Evolutionary conservation across 352 stramenopile species (phyloP).

Genomic region (Phytophthora pinifolia): DNA sequence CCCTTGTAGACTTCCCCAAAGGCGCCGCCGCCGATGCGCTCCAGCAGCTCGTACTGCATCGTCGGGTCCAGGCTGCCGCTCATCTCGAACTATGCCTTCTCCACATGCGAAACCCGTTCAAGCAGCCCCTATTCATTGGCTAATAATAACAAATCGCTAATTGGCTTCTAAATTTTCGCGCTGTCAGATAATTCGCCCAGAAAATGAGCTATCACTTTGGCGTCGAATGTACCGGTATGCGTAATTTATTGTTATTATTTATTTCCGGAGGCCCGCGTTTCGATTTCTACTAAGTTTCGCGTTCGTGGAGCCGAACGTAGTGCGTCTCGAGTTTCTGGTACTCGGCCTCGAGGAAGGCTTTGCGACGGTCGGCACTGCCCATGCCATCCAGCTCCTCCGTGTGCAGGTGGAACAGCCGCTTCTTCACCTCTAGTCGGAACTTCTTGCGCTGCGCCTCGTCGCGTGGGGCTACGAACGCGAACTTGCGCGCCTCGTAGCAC

Average conservation of each 20-base stretch:
- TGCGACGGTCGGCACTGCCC: constrained; percentile 63
- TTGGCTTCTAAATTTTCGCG: no score
- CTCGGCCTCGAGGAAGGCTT: constrained; percentile 76
- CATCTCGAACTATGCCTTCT: constrained; percentile 23
- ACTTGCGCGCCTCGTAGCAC: constrained; percentile 79
- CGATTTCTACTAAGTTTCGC: no score
- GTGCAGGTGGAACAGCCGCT: constrained; percentile 69
- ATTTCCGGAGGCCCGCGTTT: no score
- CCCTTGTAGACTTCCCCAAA: constrained; percentile 85
- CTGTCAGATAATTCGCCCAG: no score
- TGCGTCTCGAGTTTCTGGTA: constrained; percentile 52
- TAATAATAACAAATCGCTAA: no score
- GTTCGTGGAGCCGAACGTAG: constrained; percentile 45
- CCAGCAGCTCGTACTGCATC: constrained; percentile 73
- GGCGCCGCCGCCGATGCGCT: constrained; percentile 79
- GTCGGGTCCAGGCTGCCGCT: constrained; percentile 51
- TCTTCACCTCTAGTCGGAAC: constrained; percentile 82
- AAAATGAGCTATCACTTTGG: no score
- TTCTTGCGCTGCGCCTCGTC: constrained; percentile 62
- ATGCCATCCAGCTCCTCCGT: constrained; percentile 76
- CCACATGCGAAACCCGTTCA: neutral
- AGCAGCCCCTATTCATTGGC: neutral
- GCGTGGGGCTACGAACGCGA: constrained; percentile 47
- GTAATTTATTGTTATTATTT: no score
- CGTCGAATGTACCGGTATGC: no score